Conservation (phyloP, 192 early-diverging fungal species). For the Chytriomyces sp. region DNA sequence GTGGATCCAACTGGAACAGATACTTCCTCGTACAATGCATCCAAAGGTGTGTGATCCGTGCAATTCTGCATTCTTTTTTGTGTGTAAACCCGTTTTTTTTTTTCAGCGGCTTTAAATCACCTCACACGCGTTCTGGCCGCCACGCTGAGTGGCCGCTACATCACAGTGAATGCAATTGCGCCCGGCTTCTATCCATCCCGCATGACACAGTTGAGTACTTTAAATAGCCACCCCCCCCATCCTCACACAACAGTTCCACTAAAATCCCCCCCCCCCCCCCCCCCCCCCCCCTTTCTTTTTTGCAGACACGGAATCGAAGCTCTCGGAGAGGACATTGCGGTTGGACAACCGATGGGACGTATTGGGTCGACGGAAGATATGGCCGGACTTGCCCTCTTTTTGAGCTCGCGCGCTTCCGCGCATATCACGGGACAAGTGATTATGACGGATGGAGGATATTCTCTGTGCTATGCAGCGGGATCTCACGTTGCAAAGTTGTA, state of each 20-base stretch:
- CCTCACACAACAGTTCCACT: conserved; percentile 56
- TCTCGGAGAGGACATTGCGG: conserved; percentile 7
- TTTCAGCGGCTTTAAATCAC: conserved; percentile 59
- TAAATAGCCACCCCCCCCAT: no score
- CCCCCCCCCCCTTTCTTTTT: no score
- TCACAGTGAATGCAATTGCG: conserved; percentile 57
- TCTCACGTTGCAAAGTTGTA: conserved; percentile 34
- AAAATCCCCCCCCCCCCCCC: no score
- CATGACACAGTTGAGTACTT: conserved; percentile 53
- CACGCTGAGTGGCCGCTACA: conserved; percentile 40
- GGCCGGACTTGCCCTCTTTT: conserved; percentile 82
- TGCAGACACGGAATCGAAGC: conserved; percentile 18
- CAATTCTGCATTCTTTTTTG: conserved; percentile 10
- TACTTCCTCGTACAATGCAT: conserved; percentile 50
- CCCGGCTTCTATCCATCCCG: conserved; percentile 57
- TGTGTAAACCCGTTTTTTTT: not conserved
- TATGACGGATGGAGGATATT: conserved; percentile 80
- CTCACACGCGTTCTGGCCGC: conserved; percentile 53
- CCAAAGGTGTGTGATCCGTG: not conserved
- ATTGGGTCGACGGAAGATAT: conserved; percentile 86
- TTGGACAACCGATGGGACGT: conserved; percentile 65
- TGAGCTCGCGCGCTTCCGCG: conserved; percentile 74
- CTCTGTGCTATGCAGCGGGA: conserved; percentile 28
- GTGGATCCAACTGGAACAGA: conserved; percentile 47
- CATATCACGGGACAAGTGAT: conserved; percentile 86